phyloP scores from a whole-genome alignment of 202 grass and related monocot genomes.

The Schoenoplectus triqueter region DNA sequence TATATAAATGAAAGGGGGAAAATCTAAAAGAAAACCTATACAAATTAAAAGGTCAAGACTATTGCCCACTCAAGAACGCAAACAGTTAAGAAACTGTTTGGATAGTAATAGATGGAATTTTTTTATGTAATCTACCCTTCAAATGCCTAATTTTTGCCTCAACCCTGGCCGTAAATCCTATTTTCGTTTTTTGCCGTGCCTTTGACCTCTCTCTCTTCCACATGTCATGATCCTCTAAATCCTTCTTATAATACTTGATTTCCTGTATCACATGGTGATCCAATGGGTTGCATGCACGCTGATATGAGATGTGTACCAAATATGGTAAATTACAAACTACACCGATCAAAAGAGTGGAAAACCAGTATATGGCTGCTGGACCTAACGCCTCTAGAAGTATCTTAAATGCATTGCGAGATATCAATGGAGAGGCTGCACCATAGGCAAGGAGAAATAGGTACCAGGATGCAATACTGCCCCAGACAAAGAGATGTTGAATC shows the following conservation, averaged over 20 bases:
- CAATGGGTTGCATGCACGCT: conserved; percentile 81
- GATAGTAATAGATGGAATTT: conserved; percentile 57
- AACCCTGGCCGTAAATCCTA: conserved; percentile 92
- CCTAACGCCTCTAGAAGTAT: conserved; percentile 80
- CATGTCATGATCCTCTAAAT: conserved; percentile 83
- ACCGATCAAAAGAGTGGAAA: conserved; percentile 67
- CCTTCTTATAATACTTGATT: conserved; percentile 90
- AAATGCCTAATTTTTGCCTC: conserved; percentile 95
- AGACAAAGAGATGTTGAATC: conserved; percentile 95
- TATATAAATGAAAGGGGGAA: no score
- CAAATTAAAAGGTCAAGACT: conserved; percentile 49
- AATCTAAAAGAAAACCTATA: conserved; percentile 35
- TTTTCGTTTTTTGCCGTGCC: conserved; percentile 88
- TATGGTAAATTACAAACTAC: conserved; percentile 90
- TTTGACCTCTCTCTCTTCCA: conserved; percentile 93
- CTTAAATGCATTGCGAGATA: conserved; percentile 64
- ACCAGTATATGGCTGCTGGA: conserved; percentile 86
- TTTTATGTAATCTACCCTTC: conserved; percentile 82
- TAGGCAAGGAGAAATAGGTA: conserved; percentile 86
- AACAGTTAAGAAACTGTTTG: conserved; percentile 56
- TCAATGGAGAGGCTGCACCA: conserved; percentile 52
- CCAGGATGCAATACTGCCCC: conserved; percentile 88
- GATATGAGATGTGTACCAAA: conserved; percentile 91
- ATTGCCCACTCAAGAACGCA: conserved; percentile 30
- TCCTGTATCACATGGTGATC: conserved; percentile 99